Base-by-base conservation (phyloP, 345 rosid species). In the Hypericum perforatum region DNA sequence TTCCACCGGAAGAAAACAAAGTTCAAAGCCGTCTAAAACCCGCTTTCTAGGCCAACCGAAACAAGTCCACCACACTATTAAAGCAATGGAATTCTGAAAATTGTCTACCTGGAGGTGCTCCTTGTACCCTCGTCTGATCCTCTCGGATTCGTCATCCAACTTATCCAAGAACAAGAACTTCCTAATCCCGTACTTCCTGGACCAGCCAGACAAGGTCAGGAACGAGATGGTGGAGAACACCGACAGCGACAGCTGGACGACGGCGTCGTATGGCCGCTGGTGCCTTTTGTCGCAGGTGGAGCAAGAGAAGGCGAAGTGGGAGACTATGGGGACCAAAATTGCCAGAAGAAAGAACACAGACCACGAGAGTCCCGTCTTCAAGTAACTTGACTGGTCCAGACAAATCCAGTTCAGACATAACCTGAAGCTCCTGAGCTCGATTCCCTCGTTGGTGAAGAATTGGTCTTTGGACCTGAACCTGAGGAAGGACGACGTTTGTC, bases 121-220 rank as follows among this genome's bases (percentile, higher is more conserved):
- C 58, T 72, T 71, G 56, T 90, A 84, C 10, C 79, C 76, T n/a
- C 59, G 59, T 12, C 67, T 62, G 64, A 80, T 90, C 36, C 66
- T 63, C 5, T 80, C 86, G 52, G 75, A 82, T 53, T 66, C 75
- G 39, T 74, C 79, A 45, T 61, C 56, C 16, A 86, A 52, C 70
- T 82, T 89, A 62, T 90, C 94, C 32, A 90, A 73, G 57, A 90
- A 86, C 39, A 90, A 63, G 53, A 90, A 84, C 65, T 64, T 74
- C 58, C 73, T 50, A 61, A 82, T 54, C n/a, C 97, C 95, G 38
- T 75, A 86, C 70, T 74, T 86, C 6, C 79, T 71, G 9, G 82
- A 64, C 97, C 97, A 90, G 38, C 53, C 37, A 12, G 94, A 66
- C 15, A 89, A 75, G 63, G 73, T 67, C 11, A 77, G 9, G 56